phyloP scores from a whole-genome alignment of 2,329 filamentous ascomycete species.

The Apiospora rasikravindrae region DNA sequence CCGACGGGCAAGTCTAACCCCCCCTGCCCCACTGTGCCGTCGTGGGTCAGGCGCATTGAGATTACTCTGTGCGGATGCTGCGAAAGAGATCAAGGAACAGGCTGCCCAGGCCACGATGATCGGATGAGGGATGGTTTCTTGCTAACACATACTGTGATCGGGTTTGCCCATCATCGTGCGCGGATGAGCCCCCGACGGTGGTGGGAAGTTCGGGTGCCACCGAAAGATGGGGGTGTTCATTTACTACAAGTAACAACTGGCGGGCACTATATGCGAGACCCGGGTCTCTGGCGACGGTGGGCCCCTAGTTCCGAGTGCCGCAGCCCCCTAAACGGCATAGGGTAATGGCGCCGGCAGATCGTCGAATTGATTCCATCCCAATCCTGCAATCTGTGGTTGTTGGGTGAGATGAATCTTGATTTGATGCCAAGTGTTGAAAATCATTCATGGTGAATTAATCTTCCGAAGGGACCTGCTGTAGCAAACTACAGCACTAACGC shows the following conservation, averaged over 20 bases:
- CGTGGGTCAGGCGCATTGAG: not conserved
- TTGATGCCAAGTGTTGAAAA: not conserved
- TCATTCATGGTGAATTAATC: not conserved
- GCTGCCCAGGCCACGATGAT: not conserved
- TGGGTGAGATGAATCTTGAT: not conserved
- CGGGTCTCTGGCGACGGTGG: conserved; percentile 6
- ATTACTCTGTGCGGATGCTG: not conserved
- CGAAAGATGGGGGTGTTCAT: not conserved
- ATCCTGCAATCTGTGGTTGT: not conserved
- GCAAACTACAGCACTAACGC: not conserved
- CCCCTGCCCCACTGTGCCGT: not conserved
- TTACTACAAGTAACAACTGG: not conserved
- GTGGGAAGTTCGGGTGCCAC: not conserved
- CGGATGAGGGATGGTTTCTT: not conserved
- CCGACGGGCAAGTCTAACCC: conserved; percentile 12
- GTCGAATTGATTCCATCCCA: not conserved
- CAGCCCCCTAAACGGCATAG: not conserved
- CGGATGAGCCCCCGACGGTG: not conserved
- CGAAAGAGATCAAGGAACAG: not conserved
- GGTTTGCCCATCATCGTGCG: not conserved
- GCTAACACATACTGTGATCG: not conserved
- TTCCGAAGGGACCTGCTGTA: not conserved
- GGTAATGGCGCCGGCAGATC: conserved; percentile 1
- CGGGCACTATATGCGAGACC: conserved; percentile 12
- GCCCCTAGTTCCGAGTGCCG: not conserved